Base-by-base conservation (phyloP, 805 yeast genomes). In the Barnettozyma vustinii region DNA sequence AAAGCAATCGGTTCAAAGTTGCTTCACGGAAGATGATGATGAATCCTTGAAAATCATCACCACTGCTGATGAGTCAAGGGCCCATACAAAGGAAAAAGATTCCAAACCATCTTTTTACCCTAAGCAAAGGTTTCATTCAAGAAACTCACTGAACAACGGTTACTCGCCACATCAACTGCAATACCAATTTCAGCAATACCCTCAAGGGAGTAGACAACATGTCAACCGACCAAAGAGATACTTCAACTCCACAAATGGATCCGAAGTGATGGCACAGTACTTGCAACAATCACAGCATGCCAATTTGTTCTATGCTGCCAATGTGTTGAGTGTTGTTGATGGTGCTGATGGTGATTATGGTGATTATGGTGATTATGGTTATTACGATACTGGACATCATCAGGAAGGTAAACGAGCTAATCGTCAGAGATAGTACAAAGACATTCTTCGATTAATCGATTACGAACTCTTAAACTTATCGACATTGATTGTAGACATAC, bases 211-310 rank as follows among this genome's bases (percentile, higher is more conserved):
- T 9, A 46, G n/a, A 30, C 48, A 39, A 40, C 44, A 5, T 37
- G 26, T 27, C 30, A 40, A 41, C 21, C 37, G 37, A 26, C 23
- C 39, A 20, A 27, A 20, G 15, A 42, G 37, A 40, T 10, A 21
- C 20, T 42, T 40, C 18, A 50, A 44, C 9, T 40, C 55, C 10
- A 58, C 60, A 10, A 73, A 83, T 7, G 89, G 90, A 3, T 80
- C 87, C 0, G 85, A 81, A 56, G 87, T 84, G 12, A 83, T 84
- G 88, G 84, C 88, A 0, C 89, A 84, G 59, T 84, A 84, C 60
- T 69, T 84, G 56, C 86, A 87, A n/a, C 85, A 81, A 61, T 70
- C 83, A 6, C 87, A 82, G 56, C 84, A 80, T 51, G 83, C 84
- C 10, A 74, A 74, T 42, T 64, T 77, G 58, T 62, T 79, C 50